Evolutionary conservation across 2,329 filamentous ascomycete genomes (phyloP), one percentile per base, ranked within the genome.

Genomic region (Cucurbitaria berberidis): DNA sequence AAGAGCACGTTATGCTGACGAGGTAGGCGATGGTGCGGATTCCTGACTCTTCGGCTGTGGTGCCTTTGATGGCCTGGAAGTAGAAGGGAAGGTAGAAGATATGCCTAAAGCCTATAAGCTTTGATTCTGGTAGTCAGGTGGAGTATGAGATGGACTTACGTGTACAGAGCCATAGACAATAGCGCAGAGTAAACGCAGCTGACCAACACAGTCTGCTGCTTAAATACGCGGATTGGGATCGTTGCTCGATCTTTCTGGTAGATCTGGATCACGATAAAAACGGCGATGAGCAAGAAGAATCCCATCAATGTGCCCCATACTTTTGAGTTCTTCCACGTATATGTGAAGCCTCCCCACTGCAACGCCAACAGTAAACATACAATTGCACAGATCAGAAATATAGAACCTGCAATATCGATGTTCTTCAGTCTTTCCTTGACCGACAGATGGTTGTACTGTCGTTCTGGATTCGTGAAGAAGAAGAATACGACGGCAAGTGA

Each of bases 271-370:
- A 18, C 55, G 39, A 74, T 67, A 55, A 85, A 84, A 4, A 75
- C 58, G 19, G 79, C 64, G 32, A 80, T 73, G 0, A 80, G 62
- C 0, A 83, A 67, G 0, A 75, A 81, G 19, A 80, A 80, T 0
- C 82, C 63, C 3, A 81, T 71, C 66, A 82, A 81, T 1, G 80
- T 72, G 0, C 75, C 76, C 55, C 86, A 85, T n/a, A 78, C 76
- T 0, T 75, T 72, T 0, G 74, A 77, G 8, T 76, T 75, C 43
- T 72, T 63, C 84, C 84, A 87, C 45, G 68, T 44, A 42, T 79
- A 70, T 34, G 78, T 77, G 41, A 79, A 63, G 5, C 73, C 73
- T 19, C 72, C 74, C 73, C 72, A 76, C 52, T 75, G 72, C 24
- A 76, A 54, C 0, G 73, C 68, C 7, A 76, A 52, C 5, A 75